Evolutionary conservation across 148 eudicot genomes (phyloP).

Genomic region (Persicaria tinctoria): DNA sequence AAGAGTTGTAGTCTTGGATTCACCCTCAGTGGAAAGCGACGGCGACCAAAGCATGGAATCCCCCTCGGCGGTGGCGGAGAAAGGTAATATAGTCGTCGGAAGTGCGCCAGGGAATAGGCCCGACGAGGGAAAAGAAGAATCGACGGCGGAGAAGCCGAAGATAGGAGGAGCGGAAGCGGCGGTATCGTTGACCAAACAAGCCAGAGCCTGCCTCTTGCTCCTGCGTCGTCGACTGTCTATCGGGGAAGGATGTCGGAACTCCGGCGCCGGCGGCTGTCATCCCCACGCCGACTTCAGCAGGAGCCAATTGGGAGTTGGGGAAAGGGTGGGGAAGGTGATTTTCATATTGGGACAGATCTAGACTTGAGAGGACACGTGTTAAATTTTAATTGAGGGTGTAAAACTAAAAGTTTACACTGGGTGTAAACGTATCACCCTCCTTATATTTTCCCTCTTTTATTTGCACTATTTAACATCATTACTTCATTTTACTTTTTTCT

Average conservation of each 20-base stretch:
- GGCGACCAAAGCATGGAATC: slow-evolving; percentile 44
- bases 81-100: slow-evolving; percentile 22
- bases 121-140: slow-evolving; percentile 54
- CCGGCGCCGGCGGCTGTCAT: slow-evolving; percentile 15
- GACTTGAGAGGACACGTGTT: slow-evolving; percentile 11
- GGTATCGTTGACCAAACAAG: slow-evolving; percentile 36
- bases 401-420: too few relatives aligned
- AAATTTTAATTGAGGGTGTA: too few relatives aligned
- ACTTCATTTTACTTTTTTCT: too few relatives aligned
- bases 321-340: not conserved
- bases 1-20: too few relatives aligned
- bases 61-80: slow-evolving; percentile 11
- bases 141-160: slow-evolving; percentile 20
- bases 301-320: slow-evolving; percentile 3
- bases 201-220: slow-evolving; percentile 65
- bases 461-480: too few relatives aligned
- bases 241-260: slow-evolving; percentile 1
- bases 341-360: slow-evolving; percentile 18
- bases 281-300: slow-evolving; percentile 84
- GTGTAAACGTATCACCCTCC: too few relatives aligned
- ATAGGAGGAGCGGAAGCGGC: slow-evolving; percentile 21
- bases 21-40: slow-evolving; percentile 27
- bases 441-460: too few relatives aligned
- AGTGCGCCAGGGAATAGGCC: slow-evolving; percentile 33
- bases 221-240: slow-evolving; percentile 22